Evolutionary conservation across 805 yeast species (phyloP), one percentile per base, ranked within the genome.

Genomic region (Candida maesae): DNA sequence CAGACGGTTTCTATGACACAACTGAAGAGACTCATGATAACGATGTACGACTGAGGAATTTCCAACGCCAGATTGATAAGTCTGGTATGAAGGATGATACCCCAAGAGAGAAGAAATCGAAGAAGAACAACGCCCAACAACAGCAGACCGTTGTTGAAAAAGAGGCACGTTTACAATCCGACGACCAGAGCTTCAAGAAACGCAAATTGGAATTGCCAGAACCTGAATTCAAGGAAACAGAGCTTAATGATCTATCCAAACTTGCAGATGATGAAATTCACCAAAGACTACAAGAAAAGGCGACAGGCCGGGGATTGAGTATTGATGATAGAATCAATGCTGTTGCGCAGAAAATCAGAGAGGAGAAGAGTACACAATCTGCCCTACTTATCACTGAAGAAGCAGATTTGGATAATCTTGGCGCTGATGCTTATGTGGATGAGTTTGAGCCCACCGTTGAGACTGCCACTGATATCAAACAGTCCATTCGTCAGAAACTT

Each of bases 1-100:
- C 70, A 4, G 67, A 64, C 0, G 96, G 96, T 0, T 61, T 76
- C 16, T 85, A 81, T 57, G 90, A 84, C 53, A 78, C 80, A 0
- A 53, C 68, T 0, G 76, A 73, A n/a, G 97, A 90, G 57, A 61
- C 63, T 12, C 52, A 51, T 12, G 46, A 49, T 3, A 78, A 80
- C 43, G 55, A 54, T 2, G 43, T 43, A 7, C 71, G 67, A 1
- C 59, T 67, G 32, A 45, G 44, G 2, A 60, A 56, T 15, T 84
- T 77, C 59, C 74, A 71, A 40, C 58, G 53, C 6, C 51, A 55
- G 5, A 77, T 79, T 0, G 60, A 67, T 2, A 56, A 56, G 14
- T 55, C 60, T 17, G 86, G 86, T 5, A 51, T 78, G 7, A 59
- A 57, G 18, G 62, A 71, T 21, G 59, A 56, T 16, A 48, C 40